These are phyloP conservation scores for Ligustrum vulgare DNA, from an alignment of 257 asterid species.

Conservation along the genomic window DNA sequence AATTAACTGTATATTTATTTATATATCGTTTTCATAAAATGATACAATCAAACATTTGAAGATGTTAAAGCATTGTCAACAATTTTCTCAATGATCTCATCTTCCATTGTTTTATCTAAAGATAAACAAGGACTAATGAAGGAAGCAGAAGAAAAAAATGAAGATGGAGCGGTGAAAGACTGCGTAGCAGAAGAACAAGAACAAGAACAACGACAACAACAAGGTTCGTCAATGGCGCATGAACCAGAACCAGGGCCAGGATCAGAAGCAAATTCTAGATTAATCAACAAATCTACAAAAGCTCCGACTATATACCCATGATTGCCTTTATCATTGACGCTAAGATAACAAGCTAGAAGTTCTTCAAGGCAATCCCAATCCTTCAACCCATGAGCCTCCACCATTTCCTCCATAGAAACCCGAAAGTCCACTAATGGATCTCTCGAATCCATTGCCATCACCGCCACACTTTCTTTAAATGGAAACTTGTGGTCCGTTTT, in stretches of 20 bases:
- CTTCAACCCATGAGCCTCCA: constrained; percentile 43
- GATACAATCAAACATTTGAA: constrained; percentile 12
- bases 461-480: constrained; percentile 25
- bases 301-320: constrained; percentile 58
- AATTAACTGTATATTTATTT: not conserved
- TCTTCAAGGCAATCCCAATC: constrained; percentile 53
- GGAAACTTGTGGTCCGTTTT: constrained; percentile 20
- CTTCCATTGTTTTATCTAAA: constrained; percentile 21
- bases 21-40: not conserved
- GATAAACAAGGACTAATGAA: constrained; percentile 40
- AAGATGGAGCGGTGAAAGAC: constrained; percentile 51
- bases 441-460: constrained; percentile 35
- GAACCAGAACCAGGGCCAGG: not conserved
- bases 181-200: constrained; percentile 24
- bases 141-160: constrained; percentile 39
- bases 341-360: constrained; percentile 47
- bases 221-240: constrained; percentile 18
- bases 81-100: constrained; percentile 18
- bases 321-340: constrained; percentile 34
- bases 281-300: constrained; percentile 45
- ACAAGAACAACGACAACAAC: constrained; percentile 27
- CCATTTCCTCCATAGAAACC: constrained; percentile 66
- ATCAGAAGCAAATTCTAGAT: constrained; percentile 16
- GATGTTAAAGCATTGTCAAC: constrained; percentile 10
- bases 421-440: constrained; percentile 55